Conservation (phyloP, 805 yeast genomes). For the Citeromyces matritensis region DNA sequence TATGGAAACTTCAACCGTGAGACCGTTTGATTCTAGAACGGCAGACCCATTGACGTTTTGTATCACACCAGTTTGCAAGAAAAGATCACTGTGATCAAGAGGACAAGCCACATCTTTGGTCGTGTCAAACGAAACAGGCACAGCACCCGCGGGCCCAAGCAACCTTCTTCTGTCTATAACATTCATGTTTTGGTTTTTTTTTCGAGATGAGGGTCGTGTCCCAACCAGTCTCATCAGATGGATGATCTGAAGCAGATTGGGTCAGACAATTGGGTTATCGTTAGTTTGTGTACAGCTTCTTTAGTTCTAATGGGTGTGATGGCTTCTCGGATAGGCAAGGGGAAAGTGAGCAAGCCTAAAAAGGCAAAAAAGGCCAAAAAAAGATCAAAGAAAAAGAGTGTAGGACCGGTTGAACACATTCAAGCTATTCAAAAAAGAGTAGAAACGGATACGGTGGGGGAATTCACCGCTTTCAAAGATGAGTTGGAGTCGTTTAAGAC, state of each 20-base stretch:
- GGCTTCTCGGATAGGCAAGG: no score
- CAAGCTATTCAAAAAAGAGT: slow-evolving; percentile 4
- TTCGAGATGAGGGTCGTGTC: no score
- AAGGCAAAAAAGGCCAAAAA: slow-evolving; percentile 4
- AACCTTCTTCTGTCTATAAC: slow-evolving; percentile 67
- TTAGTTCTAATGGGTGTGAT: no score
- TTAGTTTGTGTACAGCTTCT: no score
- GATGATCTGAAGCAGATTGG: no score
- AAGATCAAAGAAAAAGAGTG: slow-evolving; percentile 7
- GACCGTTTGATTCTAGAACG: slow-evolving; percentile 52
- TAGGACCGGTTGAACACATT: slow-evolving; percentile 6
- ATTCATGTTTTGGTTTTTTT: no score
- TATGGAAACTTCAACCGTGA: slow-evolving; percentile 51
- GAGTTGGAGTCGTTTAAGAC: slow-evolving; percentile 2
- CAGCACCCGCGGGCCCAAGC: slow-evolving; percentile 66
- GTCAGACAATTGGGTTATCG: no score
- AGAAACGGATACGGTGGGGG: slow-evolving; percentile 1
- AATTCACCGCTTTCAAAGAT: slow-evolving; percentile 3
- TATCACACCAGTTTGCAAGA: slow-evolving; percentile 47
- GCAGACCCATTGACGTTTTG: slow-evolving; percentile 75
- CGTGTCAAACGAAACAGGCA: slow-evolving; percentile 26
- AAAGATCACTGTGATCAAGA: slow-evolving; percentile 23
- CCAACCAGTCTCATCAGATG: no score
- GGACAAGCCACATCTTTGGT: slow-evolving; percentile 8
- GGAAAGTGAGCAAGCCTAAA: no score